These are phyloP conservation scores for Gamarada debralockiae DNA, from an alignment of 495 filamentous ascomycete genomes.

Conservation along the genomic window DNA sequence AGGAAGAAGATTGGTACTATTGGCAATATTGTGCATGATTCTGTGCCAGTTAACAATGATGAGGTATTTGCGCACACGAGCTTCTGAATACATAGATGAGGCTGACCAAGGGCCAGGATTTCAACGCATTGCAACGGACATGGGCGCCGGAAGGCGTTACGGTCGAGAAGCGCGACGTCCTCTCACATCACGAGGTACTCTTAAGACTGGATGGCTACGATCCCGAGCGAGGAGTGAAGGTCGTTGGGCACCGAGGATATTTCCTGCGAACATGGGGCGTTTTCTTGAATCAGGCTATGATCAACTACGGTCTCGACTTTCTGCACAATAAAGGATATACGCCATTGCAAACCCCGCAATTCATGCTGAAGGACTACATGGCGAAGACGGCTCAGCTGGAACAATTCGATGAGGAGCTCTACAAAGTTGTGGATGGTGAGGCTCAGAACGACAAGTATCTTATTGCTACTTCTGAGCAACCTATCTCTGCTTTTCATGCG, in stretches of 20 bases:
- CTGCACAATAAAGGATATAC: conserved; percentile 72
- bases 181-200: conserved; percentile 95
- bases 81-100: not conserved
- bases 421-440: conserved; percentile 90
- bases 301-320: conserved; percentile 93
- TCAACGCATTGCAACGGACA: conserved; percentile 70
- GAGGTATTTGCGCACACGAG: conserved; percentile 49
- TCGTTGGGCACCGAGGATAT: conserved; percentile 94
- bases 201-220: conserved; percentile 87
- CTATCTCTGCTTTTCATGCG: conserved; percentile 85
- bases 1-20: conserved; percentile 76
- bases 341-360: conserved; percentile 88
- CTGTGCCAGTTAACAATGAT: conserved; percentile 85
- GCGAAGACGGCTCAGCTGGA: conserved; percentile 98
- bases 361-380: conserved; percentile 96
- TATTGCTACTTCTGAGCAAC: conserved; percentile 96
- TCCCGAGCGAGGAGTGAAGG: conserved; percentile 86
- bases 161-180: conserved; percentile 62
- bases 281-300: conserved; percentile 87
- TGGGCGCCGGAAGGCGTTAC: conserved; percentile 75
- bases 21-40: conserved; percentile 91
- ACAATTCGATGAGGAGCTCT: conserved; percentile 95
- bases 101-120: conserved; percentile 46
- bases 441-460: conserved; percentile 90
- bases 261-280: conserved; percentile 86